Evolutionary conservation across 768 basidiomycete genomes (phyloP).

Genomic region (Macrocybe gigantea): DNA sequence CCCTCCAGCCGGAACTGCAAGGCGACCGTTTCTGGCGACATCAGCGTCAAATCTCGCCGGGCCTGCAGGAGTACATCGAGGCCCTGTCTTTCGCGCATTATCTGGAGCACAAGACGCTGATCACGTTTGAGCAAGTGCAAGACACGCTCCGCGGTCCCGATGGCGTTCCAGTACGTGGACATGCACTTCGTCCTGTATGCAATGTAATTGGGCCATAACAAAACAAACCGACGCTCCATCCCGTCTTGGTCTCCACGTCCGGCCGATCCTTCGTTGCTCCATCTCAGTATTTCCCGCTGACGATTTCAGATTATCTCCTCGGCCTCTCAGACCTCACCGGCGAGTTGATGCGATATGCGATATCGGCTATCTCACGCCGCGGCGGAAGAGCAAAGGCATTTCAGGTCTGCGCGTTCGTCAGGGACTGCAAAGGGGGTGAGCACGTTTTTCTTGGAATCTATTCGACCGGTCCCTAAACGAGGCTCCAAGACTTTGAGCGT

Average conservation of each 20-base stretch:
- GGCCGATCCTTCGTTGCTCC: conserved; percentile 7
- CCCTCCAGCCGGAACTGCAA: conserved; percentile 53
- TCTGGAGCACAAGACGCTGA: conserved; percentile 60
- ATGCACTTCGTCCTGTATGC: neutral
- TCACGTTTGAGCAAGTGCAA: conserved; percentile 68
- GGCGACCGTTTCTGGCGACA: conserved; percentile 76
- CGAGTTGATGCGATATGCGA: conserved; percentile 94
- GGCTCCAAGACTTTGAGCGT: conserved; percentile 63
- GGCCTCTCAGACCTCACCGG: conserved; percentile 94
- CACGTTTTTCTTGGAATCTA: neutral
- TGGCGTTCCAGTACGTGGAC: conserved; percentile 55
- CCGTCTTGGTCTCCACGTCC: neutral
- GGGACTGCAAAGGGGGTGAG: conserved; percentile 67
- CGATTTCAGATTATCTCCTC: conserved; percentile 82
- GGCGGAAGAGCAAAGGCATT: conserved; percentile 60
- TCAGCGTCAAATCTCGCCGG: conserved; percentile 66
- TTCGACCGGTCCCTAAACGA: neutral
- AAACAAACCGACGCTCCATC: neutral
- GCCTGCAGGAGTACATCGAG: conserved; percentile 95
- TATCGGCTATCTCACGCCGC: conserved; percentile 67
- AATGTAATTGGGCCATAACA: neutral
- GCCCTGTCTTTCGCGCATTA: conserved; percentile 87
- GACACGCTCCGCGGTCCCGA: conserved; percentile 51
- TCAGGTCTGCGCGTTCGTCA: conserved; percentile 65
- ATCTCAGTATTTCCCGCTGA: conserved; percentile 71